Base-by-base conservation (phyloP, 2,329 filamentous ascomycete genomes). In the Fusarium tanahbumbuense region DNA sequence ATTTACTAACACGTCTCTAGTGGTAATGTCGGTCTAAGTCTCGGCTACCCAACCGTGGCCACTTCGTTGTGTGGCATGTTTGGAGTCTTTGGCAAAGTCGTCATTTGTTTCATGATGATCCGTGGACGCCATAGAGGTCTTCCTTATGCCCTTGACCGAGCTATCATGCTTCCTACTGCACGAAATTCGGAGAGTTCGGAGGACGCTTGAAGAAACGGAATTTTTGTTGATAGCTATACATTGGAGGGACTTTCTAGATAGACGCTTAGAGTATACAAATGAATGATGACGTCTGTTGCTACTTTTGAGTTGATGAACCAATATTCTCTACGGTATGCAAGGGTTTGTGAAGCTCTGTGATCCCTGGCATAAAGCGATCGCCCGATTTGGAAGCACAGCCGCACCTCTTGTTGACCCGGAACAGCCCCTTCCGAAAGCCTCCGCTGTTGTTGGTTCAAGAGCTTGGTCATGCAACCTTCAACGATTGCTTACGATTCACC, bases 41-140 rank as follows among this genome's bases (percentile, higher is more conserved):
- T 81, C 2, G 76, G 78, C 5, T 71, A 78, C 48, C 76, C 79
- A 0, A 68, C 62, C 2, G 75, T 74, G 4, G 49, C 55, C 10
- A 71, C 72, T 1, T 78, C 78, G 1, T 56, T 80, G 0, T 71
- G 65, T 8, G 75, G 76, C 9, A 60, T 73, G 55, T 78, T 80
- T 40, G 70, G 64, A 9, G 72, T 68, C 0, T 77, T 78, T 48
- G 73, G 78, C 44, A 81, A 80, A 56, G 53, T 80, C 1, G 73
- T 81, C 23, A 70, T 80, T 7, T 78, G 77, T 49, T 64, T 73
- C 34, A 77, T 76, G 72, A 80, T 80, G 79, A 74, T 80, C 10
- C 72, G 78, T n/a, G 78, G 79, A 0, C 76, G 78, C 1, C 79
- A 80, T 30, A 72, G 79, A 1, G 76, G 75, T 0, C 64, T 81